These are phyloP conservation scores for Cutaneotrichosporon spelunceum DNA, from an alignment of 1,284 basidiomycete species.

Conservation along the genomic window DNA sequence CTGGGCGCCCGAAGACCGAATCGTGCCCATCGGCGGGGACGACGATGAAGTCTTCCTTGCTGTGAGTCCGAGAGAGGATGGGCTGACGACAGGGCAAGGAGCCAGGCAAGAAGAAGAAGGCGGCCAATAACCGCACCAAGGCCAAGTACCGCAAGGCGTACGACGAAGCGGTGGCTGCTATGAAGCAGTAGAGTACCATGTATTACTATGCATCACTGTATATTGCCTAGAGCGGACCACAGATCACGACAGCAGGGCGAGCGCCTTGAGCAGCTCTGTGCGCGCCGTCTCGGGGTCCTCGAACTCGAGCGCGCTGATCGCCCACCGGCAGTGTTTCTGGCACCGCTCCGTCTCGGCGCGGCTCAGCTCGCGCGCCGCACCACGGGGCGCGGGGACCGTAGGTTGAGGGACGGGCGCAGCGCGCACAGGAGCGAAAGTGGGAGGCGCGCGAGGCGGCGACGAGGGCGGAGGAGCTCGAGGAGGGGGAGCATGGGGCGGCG, in stretches of 20 bases:
- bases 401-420: slow-evolving; percentile 5
- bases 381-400: slow-evolving; percentile 6
- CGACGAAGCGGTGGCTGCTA: slow-evolving; percentile 21
- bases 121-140: slow-evolving; percentile 25
- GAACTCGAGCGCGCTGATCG: slow-evolving; percentile 86
- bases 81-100: slow-evolving; percentile 34
- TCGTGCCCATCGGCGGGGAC: slow-evolving; percentile 61
- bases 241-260: slow-evolving; percentile 58
- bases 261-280: slow-evolving; percentile 70
- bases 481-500: background rate
- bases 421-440: background rate
- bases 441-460: background rate
- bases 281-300: slow-evolving; percentile 81
- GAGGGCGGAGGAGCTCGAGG: background rate
- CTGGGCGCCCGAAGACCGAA: slow-evolving; percentile 56
- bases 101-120: slow-evolving; percentile 17
- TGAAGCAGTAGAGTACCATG: background rate
- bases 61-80: background rate
- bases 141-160: slow-evolving; percentile 16
- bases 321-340: slow-evolving; percentile 86
- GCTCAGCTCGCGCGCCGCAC: slow-evolving; percentile 23
- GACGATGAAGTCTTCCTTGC: slow-evolving; percentile 45
- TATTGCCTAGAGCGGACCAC: no score
- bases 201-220: background rate
- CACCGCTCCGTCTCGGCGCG: slow-evolving; percentile 60